phyloP scores from a whole-genome alignment of 805 yeast species.

The Ogataea trehaloabstinens region DNA sequence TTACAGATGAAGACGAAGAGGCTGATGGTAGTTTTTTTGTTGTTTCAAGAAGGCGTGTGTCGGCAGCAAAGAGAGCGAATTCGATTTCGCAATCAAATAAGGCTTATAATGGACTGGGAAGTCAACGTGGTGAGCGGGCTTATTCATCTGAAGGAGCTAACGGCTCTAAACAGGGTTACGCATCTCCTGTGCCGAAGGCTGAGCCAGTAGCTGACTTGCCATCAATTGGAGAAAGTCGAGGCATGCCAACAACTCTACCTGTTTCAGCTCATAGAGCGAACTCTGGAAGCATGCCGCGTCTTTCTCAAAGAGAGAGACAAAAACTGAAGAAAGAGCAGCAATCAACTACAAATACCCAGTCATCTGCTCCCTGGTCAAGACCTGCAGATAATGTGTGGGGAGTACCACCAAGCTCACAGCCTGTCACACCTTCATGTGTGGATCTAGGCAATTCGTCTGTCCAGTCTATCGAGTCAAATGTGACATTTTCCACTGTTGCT shows the following conservation, averaged over 20 bases:
- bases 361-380: slow-evolving; percentile 9
- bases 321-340: slow-evolving; percentile 33
- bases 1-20: slow-evolving; percentile 25
- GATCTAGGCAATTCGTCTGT: slow-evolving; percentile 3
- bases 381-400: slow-evolving; percentile 4
- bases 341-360: slow-evolving; percentile 1
- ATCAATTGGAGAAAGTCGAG: background rate
- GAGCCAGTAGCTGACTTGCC: background rate
- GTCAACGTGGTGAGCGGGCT: background rate
- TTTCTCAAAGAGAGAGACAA: slow-evolving; percentile 63
- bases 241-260: background rate
- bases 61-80: slow-evolving; percentile 20
- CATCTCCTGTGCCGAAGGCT: too few species aligned
- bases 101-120: background rate
- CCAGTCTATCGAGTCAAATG: background rate
- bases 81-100: slow-evolving; percentile 1
- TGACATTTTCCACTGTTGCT: slow-evolving; percentile 8
- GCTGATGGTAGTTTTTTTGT: slow-evolving; percentile 33
- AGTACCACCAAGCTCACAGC: background rate
- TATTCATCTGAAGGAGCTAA: too few species aligned
- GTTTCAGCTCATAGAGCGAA: slow-evolving; percentile 25
- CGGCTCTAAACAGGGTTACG: too few species aligned
- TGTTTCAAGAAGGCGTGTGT: slow-evolving; percentile 32
- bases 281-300: slow-evolving; percentile 38
- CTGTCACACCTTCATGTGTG: background rate